These are phyloP conservation scores for Exsudoporus frostii DNA, from an alignment of 768 basidiomycete genomes.

Conservation along the genomic window DNA sequence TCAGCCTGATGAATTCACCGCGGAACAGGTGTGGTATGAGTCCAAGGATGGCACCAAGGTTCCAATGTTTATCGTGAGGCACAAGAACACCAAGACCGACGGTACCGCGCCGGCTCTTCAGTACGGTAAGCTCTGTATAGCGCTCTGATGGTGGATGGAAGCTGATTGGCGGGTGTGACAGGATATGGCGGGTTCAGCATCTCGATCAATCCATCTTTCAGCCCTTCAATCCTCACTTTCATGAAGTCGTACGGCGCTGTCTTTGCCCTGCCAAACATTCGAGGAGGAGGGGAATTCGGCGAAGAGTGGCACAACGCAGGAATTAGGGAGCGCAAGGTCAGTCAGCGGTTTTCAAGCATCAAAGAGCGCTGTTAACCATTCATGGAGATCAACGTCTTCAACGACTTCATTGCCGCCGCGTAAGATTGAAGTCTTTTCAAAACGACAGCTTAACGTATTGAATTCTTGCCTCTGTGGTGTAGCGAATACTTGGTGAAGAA, in stretches of 20 bases:
- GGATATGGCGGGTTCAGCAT: conserved; percentile 83
- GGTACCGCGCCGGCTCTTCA: conserved; percentile 76
- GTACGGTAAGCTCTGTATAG: conserved; percentile 49
- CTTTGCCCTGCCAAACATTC: conserved; percentile 56
- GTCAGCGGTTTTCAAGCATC: not conserved
- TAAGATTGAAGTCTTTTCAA: conserved; percentile 33
- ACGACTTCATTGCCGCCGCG: conserved; percentile 84
- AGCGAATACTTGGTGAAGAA: conserved; percentile 73
- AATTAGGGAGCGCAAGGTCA: conserved; percentile 65
- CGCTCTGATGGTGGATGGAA: not conserved
- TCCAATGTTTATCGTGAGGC: conserved; percentile 84
- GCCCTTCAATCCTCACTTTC: conserved; percentile 66
- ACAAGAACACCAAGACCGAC: conserved; percentile 64
- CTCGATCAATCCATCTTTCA: conserved; percentile 71
- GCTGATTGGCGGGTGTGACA: conserved; percentile 19
- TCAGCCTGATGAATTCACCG: conserved; percentile 62
- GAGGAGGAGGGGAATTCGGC: conserved; percentile 77
- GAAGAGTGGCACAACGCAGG: conserved; percentile 83
- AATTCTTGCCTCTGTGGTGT: conserved; percentile 1
- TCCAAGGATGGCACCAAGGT: conserved; percentile 78
- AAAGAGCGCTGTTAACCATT: conserved; percentile 1
- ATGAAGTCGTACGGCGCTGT: conserved; percentile 67
- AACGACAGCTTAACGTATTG: not conserved
- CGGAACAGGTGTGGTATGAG: conserved; percentile 75
- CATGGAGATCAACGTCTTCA: conserved; percentile 63